Base-by-base conservation (phyloP, 345 rosid genomes). In the Corchorus olitorius region DNA sequence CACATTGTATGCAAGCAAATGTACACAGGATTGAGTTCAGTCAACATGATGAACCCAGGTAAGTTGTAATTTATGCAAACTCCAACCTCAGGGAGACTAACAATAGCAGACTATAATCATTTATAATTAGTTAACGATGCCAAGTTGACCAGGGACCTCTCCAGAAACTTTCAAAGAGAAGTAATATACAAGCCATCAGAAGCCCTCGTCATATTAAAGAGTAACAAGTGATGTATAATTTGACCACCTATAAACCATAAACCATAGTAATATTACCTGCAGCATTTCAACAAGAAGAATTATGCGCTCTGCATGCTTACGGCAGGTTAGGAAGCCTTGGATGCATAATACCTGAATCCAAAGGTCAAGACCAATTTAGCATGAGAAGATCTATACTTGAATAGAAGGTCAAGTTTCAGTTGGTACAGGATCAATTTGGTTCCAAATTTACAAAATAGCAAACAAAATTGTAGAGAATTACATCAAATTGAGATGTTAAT, bases 251-350 rank as follows among this genome's bases (percentile, higher is more conserved):
- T 3, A 33, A 70, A 70, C 60, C 9, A 70, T 34, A 52, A 5
- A n/a, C n/a, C n/a, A n/a, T n/a, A 39, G 14, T 9, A 34, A 56
- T 16, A 64, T 78, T 82, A 94, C 99, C 99, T 94, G 99, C 89
- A 97, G 85, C 99, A 97, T 97, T 89, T 97, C 99, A 78, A 92
- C 95, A 55, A 97, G 95, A 69, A 96, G 96, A 82, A 96, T 91
- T 77, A 96, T 83, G 72, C 99, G 95, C 77, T 96, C 99, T 0
- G 97, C 99, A 76, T 96, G 99, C 86, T 96, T 96, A 63, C 99
- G 89, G 76, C 99, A 96, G 20, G 97, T 96, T 76, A 96, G 89
- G 84, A 96, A 96, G 60, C 99, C 99, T 87, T 96, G 99, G 77
- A 96, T 96, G 84, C 99, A 96, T 72, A 96, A 81, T 74, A 96